Evolutionary conservation across 2,329 filamentous ascomycete species (phyloP).

Genomic region (Fonsecaea nubica): DNA sequence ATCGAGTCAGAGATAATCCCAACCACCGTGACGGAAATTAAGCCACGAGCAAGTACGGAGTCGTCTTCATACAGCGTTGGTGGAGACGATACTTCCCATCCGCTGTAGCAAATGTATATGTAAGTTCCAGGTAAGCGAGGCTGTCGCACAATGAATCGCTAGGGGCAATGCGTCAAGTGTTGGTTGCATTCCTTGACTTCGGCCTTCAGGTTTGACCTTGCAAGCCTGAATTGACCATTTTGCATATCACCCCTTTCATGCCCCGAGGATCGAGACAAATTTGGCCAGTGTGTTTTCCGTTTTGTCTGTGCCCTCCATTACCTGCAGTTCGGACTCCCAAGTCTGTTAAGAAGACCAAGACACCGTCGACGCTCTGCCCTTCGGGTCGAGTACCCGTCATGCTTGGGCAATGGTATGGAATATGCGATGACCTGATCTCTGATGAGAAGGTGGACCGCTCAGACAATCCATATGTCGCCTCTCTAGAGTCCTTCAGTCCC

Average conservation of each 20-base stretch:
- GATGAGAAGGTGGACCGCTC: neutral
- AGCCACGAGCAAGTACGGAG: too few relatives aligned
- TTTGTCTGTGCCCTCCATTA: neutral
- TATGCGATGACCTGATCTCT: neutral
- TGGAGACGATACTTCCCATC: too few relatives aligned
- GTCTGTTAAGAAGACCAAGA: neutral
- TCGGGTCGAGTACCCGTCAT: neutral
- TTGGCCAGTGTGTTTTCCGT: neutral
- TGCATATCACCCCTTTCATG: neutral
- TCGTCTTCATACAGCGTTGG: too few relatives aligned
- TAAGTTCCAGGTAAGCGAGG: neutral
- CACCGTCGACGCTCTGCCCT: neutral
- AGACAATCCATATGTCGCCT: too few relatives aligned
- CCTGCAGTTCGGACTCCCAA: neutral
- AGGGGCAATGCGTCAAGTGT: neutral
- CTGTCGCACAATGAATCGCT: neutral
- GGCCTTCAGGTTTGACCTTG: neutral
- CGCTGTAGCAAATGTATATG: too few relatives aligned
- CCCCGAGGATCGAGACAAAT: neutral
- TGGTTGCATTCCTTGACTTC: neutral
- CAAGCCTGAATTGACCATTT: neutral
- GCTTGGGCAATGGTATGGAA: neutral
- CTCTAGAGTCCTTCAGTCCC: constrained; percentile 49
- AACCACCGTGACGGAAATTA: too few relatives aligned
- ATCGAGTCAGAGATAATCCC: too few relatives aligned